Evolutionary conservation across 208 protist genomes (phyloP).

Genomic region (Acanthamoeba comandoni): DNA sequence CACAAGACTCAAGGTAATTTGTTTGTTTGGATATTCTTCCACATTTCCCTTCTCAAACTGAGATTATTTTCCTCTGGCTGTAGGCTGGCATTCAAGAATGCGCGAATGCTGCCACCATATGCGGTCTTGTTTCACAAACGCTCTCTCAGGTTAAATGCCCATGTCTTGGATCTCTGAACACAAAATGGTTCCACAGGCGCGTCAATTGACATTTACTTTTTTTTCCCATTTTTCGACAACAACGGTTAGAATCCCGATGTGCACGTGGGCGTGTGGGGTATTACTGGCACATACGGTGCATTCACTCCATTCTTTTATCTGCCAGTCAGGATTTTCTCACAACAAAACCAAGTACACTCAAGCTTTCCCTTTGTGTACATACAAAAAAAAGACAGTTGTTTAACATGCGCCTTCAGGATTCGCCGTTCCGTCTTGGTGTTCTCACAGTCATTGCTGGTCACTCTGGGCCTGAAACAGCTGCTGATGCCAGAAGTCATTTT

Average conservation of each 20-base stretch:
- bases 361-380: slow-evolving; percentile 18
- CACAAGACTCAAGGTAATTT: slow-evolving; percentile 51
- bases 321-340: slow-evolving; percentile 72
- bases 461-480: slow-evolving; percentile 70
- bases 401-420: slow-evolving; percentile 17
- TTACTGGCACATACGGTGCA: slow-evolving; percentile 73
- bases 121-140: slow-evolving; percentile 57
- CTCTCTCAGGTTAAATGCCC: slow-evolving; percentile 55
- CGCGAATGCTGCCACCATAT: slow-evolving; percentile 64
- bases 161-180: too few species aligned
- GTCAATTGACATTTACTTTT: not conserved
- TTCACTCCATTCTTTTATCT: slow-evolving; percentile 75
- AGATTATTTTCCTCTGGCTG: not conserved
- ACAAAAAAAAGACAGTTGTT: not conserved
- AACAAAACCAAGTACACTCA: slow-evolving; percentile 73
- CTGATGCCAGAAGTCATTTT: slow-evolving; percentile 72
- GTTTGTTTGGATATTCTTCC: too few species aligned
- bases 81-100: slow-evolving; percentile 68
- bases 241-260: too few species aligned
- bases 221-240: not conserved
- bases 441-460: slow-evolving; percentile 72
- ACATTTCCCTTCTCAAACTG: too few species aligned
- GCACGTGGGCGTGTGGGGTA: slow-evolving; percentile 54
- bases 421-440: slow-evolving; percentile 42
- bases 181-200: not conserved